Conservation (phyloP, 2,329 filamentous ascomycete genomes). For the Colletotrichum salicis region DNA sequence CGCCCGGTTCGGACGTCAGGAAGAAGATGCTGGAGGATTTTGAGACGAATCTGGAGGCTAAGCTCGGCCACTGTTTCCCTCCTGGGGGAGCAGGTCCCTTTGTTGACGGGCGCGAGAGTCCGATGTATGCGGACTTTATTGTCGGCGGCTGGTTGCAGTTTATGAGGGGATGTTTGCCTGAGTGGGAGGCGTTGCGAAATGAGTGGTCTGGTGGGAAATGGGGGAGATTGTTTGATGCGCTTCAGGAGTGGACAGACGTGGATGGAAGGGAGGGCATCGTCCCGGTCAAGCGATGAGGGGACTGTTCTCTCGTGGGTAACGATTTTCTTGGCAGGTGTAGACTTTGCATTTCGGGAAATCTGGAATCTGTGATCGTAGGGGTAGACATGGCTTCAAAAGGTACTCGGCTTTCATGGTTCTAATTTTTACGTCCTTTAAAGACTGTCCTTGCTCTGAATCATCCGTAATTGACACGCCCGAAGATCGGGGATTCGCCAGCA, state of each 20-base stretch:
- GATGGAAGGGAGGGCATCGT: constrained; percentile 31
- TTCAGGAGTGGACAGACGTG: constrained; percentile 49
- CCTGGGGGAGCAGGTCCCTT: constrained; percentile 56
- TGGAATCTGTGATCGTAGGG: too few relatives aligned
- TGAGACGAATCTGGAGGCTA: neutral
- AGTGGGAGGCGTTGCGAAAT: constrained; percentile 55
- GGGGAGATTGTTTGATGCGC: constrained; percentile 59
- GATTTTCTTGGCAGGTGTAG: neutral
- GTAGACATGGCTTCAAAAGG: neutral
- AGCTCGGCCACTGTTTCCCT: constrained; percentile 4
- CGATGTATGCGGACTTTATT: constrained; percentile 68
- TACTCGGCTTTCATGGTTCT: neutral
- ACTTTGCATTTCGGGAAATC: neutral
- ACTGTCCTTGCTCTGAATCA: neutral
- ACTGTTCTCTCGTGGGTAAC: neutral
- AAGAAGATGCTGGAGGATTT: neutral
- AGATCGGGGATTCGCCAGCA: neutral
- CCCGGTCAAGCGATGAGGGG: neutral
- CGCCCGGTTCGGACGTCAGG: neutral
- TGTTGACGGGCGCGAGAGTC: constrained; percentile 49
- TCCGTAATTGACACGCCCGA: neutral
- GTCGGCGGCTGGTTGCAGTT: constrained; percentile 67
- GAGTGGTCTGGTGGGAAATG: constrained; percentile 63
- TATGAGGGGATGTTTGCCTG: constrained; percentile 51
- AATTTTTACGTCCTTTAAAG: neutral